Percentiles rank a stretch among this genome's conserved stretches.
phyloP scores from a whole-genome alignment of 306 rosid genomes.

The Cucumis melo region DNA sequence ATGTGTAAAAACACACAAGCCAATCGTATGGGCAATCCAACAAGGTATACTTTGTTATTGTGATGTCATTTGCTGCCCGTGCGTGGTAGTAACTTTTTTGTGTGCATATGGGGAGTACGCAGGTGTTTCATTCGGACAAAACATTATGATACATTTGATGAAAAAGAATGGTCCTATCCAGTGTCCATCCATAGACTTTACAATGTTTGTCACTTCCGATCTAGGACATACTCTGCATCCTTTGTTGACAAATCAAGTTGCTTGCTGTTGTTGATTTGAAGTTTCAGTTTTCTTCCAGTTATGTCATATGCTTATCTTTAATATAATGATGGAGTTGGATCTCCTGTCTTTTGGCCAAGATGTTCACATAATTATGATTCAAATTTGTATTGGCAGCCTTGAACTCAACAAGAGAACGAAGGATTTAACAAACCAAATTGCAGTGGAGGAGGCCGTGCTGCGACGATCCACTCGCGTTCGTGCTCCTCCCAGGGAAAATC shows the following conservation, averaged over 20 bases:
- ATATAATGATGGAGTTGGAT: background rate
- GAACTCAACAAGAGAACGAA: conserved; percentile 55
- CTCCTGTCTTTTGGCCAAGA: background rate
- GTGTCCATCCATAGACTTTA: background rate
- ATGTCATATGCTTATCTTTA: background rate
- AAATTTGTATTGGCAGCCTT: conserved; percentile 23
- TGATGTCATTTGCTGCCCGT: too few species aligned
- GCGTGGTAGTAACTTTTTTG: too few species aligned
- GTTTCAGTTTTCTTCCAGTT: background rate
- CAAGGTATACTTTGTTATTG: too few species aligned
- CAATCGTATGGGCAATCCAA: too few species aligned
- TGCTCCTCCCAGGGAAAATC: conserved; percentile 78
- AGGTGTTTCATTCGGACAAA: too few species aligned
- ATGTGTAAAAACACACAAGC: background rate
- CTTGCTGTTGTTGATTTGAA: background rate
- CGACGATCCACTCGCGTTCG: conserved; percentile 93
- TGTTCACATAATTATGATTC: background rate
- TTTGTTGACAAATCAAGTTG: background rate
- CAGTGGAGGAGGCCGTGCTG: conserved; percentile 48
- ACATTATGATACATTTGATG: too few species aligned
- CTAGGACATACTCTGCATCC: background rate
- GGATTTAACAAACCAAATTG: conserved; percentile 38
- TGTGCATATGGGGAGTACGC: too few species aligned
- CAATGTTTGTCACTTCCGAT: background rate
- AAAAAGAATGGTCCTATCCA: too few species aligned